Evolutionary conservation across 176 grass and related monocot species (phyloP), one percentile per base, ranked within the genome.

Genomic region (Juncus effusus): DNA sequence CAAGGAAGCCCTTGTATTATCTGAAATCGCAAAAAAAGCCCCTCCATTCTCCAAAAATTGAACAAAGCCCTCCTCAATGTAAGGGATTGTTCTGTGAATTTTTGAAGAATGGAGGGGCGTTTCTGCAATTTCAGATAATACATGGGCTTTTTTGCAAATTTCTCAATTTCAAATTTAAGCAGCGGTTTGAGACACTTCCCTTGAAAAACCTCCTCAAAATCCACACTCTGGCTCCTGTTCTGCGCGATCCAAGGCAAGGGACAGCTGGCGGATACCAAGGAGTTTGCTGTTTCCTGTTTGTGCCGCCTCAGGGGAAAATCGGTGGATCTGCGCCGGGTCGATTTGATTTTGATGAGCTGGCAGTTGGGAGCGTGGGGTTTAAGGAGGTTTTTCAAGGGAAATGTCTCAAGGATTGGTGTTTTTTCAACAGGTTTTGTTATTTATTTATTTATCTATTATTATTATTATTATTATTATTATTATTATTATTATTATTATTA

Each of bases 141-240:
- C 19, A 28, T 0, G 19, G 19, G 19, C 19, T 28, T 28, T 28
- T 28, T 28, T 28, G 19, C 19, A 28, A 28, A 28, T 28, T 28
- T 28, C 19, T n/a, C n/a, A n/a, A n/a, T n/a, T n/a, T n/a, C n/a
- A n/a, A n/a, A n/a, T 62, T 91, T 97, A 77, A 86, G 85, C 70
- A 97, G 74, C 67, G 93, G 87, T 63, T 97, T 97, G 13, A 82
- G 82, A 49, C 93, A 97, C 69, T 97, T 97, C 51, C 93, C 93
- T 79, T 86, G 88, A 86, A 97, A 97, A 16, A 97, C 83, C 77
- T 92, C 93, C 60, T 51, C 54, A 51, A 96, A 88, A 38, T 78
- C 63, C 62, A 65, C 45, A 70, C 69, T 65, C 65, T 97, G 93
- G 93, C 93, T 97, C 65, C 82, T 97, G 47, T 86, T 96, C 76